Base-by-base conservation (phyloP, 2,329 filamentous ascomycete species). In the Grosmannia huntii region DNA sequence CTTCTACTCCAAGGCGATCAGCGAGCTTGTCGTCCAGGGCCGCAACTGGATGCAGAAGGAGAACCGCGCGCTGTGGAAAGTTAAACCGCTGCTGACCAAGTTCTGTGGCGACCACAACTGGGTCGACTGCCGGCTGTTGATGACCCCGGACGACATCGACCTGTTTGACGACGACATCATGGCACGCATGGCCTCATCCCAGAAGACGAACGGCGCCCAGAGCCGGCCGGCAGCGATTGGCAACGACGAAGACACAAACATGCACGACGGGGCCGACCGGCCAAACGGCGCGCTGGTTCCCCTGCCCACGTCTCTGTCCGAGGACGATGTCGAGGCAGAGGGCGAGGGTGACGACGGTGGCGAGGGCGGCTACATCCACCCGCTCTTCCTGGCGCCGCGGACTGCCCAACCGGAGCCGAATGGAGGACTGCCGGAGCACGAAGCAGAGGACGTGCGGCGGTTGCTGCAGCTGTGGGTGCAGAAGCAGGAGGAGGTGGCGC, bases 401-500 rank as follows among this genome's bases (percentile, higher is more conserved):
- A 74, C 80, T 36, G 80, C 82, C 27, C 76, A 79, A 57, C 79
- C 85, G 2, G 85, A 91, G 68, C 78, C 84, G 58, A 83, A 90
- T 67, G 73, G 88, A 46, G 86, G 86, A 1, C 78, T 95, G 3
- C 87, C 88, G 0, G 76, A 83, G 21, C 72, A 76, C 28, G 89
- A 94, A 71, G 89, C 89, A 1, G 87, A 91, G 63, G 87, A 94
- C 60, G 84, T 89, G 50, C 83, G 89, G 60, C 80, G 85, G 59
- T 72, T 90, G 21, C 76, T 94, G 54, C 80, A 89, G 63, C 73
- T 89, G 12, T 92, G 89, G 68, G 83, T 92, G 28, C 89, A 92
- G 66, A 92, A 92, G 69, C 89, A 94, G 67, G 89, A 94, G 66
- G 89, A 94, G 68, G 83, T 92, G 2, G 85, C 87, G 58, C 83